phyloP scores from a whole-genome alignment of 1,284 basidiomycete species.

The Irpex sp. region DNA sequence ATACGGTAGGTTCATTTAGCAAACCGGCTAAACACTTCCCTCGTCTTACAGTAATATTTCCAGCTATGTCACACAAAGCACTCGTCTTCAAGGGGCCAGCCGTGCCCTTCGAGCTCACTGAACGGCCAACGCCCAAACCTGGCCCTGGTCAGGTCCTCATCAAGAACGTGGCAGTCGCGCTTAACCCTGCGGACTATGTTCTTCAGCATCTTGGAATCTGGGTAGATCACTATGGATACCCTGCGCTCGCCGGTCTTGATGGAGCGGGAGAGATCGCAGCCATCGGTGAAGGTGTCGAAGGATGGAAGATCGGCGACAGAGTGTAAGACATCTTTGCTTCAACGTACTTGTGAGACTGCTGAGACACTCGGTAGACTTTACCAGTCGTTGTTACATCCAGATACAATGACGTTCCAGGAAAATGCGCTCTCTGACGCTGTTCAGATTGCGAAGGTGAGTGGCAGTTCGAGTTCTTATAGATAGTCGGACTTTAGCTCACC shows the following conservation, averaged over 20 bases:
- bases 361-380: not conserved
- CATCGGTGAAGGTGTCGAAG: not conserved
- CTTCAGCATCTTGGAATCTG: not conserved
- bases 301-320: not conserved
- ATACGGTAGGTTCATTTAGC: no score
- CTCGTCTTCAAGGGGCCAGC: not conserved
- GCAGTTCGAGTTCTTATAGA: not conserved
- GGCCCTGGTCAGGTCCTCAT: constrained; percentile 1
- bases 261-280: not conserved
- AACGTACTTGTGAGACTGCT: not conserved
- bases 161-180: not conserved
- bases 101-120: not conserved
- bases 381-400: not conserved
- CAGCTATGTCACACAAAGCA: not conserved
- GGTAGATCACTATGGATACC: not conserved
- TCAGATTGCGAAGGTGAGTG: constrained; percentile 11
- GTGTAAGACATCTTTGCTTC: not conserved
- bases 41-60: no score
- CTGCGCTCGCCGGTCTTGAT: not conserved
- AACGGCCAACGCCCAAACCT: not conserved
- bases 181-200: not conserved
- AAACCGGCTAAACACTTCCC: no score
- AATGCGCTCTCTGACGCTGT: constrained; percentile 10
- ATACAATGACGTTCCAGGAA: constrained; percentile 18
- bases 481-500: not conserved